Base-by-base conservation (phyloP, 2,329 filamentous ascomycete genomes). In the Aspergillus piperis region DNA sequence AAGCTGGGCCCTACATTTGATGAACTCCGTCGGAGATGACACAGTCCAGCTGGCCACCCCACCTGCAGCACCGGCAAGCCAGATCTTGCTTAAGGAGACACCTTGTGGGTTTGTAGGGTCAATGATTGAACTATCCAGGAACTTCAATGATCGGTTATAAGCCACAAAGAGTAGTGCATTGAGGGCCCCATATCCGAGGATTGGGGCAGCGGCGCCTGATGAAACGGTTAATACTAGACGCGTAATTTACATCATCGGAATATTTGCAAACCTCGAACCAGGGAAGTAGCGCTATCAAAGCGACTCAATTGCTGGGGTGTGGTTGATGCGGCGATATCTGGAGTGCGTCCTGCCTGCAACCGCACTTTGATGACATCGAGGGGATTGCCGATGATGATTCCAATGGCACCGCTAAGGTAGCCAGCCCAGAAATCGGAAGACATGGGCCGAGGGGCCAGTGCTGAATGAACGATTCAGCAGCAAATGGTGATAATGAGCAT, bases 351-450 rank as follows among this genome's bases (percentile, higher is more conserved):
- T 38, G 90, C 89, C 82, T 98, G 94, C 2, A 96, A 80, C 42
- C 88, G 89, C 56, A 92, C 91, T 77, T 94, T 93, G 69, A 92
- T 76, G 19, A 92, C 78, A 73, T 93, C 90, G 4, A 97, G 82
- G 3, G 92, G 92, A 70, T 96, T 96, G 64, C 94, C 92, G 62
- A 96, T 89, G 51, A 96, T 80, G 69, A 97, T 97, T 49, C 92
- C 91, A 52, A 89, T 83, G 59, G 90, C 92, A 56, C 94, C 94
- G 72, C 90, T 94, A 62, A 95, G 79, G 76, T 96, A 97, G 70
- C 93, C 92, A 60, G 93, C 91, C 90, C 91, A 96, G 77, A 97
- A 97, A 74, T 96, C 93, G 67, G 91, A 86, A 54, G 90, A 91
- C 90, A 95, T 94, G 15, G 15, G 17, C 47, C 47, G 47, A 36